phyloP scores from a whole-genome alignment of 164 flowering plant species.

The Vitis rotundifolia region DNA sequence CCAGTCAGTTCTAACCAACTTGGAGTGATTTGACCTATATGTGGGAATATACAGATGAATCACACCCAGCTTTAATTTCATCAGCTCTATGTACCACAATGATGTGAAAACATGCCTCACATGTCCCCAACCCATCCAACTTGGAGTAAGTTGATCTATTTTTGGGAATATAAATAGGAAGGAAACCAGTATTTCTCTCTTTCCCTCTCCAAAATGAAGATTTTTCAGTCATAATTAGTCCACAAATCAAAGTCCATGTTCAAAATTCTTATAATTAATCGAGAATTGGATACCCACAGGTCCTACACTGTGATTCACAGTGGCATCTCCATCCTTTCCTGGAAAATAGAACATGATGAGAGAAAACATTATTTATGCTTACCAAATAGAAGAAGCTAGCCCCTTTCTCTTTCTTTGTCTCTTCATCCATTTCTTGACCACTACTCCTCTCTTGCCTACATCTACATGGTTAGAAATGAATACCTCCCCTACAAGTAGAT shows the following conservation, averaged over 20 bases:
- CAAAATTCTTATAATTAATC: too few relatives aligned
- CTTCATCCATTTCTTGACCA: neutral
- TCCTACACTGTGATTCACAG: too few relatives aligned
- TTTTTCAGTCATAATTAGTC: neutral
- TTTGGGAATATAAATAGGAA: constrained; percentile 1
- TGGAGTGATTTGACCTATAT: too few relatives aligned
- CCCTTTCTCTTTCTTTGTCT: neutral
- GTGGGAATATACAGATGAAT: too few relatives aligned
- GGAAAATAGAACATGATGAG: too few relatives aligned
- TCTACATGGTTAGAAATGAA: neutral
- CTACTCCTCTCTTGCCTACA: neutral
- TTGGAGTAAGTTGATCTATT: constrained; percentile 1
- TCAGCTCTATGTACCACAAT: neutral
- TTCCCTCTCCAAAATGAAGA: neutral
- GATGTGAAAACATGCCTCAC: neutral
- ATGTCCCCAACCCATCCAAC: neutral
- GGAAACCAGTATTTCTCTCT: neutral
- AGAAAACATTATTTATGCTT: neutral
- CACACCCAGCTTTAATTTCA: too few relatives aligned
- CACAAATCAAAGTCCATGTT: neutral
- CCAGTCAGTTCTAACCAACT: too few relatives aligned
- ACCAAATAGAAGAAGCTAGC: neutral
- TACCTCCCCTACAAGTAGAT: neutral
- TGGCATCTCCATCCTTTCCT: too few relatives aligned
- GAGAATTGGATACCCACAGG: neutral